These are phyloP conservation scores for Trichaptum fuscoviolaceum DNA, from an alignment of 768 basidiomycete species.

Conservation along the genomic window DNA sequence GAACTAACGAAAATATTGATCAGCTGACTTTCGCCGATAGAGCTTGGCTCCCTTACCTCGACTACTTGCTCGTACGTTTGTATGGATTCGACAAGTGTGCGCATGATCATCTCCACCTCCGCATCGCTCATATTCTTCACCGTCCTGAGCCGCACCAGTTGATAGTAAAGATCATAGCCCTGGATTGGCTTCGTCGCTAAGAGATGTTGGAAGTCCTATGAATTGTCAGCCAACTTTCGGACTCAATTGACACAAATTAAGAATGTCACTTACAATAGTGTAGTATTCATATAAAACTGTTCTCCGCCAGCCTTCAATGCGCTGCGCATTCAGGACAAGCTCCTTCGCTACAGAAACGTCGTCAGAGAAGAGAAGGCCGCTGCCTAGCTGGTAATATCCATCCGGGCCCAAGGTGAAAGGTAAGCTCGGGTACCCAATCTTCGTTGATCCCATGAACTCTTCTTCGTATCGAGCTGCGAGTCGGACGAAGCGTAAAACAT, in stretches of 20 bases:
- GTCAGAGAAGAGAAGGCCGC: slow-evolving; percentile 75
- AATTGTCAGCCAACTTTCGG: not conserved
- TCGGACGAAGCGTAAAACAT: slow-evolving; percentile 79
- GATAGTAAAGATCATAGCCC: slow-evolving; percentile 82
- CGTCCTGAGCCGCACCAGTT: slow-evolving; percentile 74
- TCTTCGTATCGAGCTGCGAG: slow-evolving; percentile 92
- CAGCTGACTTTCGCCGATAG: not conserved
- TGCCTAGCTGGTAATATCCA: slow-evolving; percentile 58
- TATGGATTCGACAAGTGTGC: slow-evolving; percentile 63
- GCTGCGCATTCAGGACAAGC: slow-evolving; percentile 65
- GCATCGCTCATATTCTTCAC: slow-evolving; percentile 64
- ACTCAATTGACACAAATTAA: no score
- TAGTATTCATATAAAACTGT: slow-evolving; percentile 77
- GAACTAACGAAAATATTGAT: slow-evolving; percentile 44
- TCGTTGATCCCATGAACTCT: slow-evolving; percentile 62
- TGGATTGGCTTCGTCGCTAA: slow-evolving; percentile 56
- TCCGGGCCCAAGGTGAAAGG: slow-evolving; percentile 44
- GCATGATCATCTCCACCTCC: slow-evolving; percentile 74
- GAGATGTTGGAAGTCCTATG: slow-evolving; percentile 62
- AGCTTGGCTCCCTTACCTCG: slow-evolving; percentile 53
- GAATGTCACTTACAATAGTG: slow-evolving; percentile 57
- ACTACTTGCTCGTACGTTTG: slow-evolving; percentile 83
- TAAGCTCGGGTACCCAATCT: slow-evolving; percentile 64
- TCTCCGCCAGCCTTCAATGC: slow-evolving; percentile 91
- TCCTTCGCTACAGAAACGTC: slow-evolving; percentile 64